phyloP scores from a whole-genome alignment of 495 filamentous ascomycete genomes.

The Mycothermus thermophilus region DNA sequence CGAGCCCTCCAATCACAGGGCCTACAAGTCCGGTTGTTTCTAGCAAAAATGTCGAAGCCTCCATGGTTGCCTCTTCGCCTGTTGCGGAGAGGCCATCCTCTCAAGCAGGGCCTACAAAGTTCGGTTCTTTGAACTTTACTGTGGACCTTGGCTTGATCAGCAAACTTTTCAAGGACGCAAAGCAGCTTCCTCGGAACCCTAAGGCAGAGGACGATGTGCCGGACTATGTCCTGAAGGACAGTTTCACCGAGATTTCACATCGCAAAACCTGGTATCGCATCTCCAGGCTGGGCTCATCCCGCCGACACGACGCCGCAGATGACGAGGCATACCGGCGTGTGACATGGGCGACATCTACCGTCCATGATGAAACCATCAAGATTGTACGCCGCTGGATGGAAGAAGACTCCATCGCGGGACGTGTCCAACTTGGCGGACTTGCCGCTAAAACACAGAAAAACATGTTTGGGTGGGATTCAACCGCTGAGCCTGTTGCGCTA shows the following conservation, averaged over 20 bases:
- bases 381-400: slow-evolving; percentile 47
- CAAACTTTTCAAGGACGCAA: slow-evolving; percentile 27
- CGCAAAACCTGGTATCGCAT: slow-evolving; percentile 51
- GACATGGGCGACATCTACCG: slow-evolving; percentile 37
- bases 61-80: neutral
- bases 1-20: no score
- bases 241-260: slow-evolving; percentile 36
- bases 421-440: slow-evolving; percentile 34
- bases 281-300: slow-evolving; percentile 41
- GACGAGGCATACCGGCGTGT: slow-evolving; percentile 45
- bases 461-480: slow-evolving; percentile 42
- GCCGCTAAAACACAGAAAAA: slow-evolving; percentile 29
- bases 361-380: slow-evolving; percentile 38
- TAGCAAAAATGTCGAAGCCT: neutral
- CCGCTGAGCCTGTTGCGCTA: slow-evolving; percentile 31
- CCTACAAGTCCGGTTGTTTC: no score
- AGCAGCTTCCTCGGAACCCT: neutral
- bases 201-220: slow-evolving; percentile 11
- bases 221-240: slow-evolving; percentile 31
- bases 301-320: slow-evolving; percentile 40
- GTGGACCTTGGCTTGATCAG: slow-evolving; percentile 29
- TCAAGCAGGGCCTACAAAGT: slow-evolving; percentile 10
- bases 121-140: slow-evolving; percentile 22
- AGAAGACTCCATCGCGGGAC: slow-evolving; percentile 41
- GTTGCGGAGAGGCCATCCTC: neutral